Evolutionary conservation across 1,139 yeast genomes (phyloP), one percentile per base, ranked within the genome.

Genomic region (Blastobotrys raffinosifermentans): DNA sequence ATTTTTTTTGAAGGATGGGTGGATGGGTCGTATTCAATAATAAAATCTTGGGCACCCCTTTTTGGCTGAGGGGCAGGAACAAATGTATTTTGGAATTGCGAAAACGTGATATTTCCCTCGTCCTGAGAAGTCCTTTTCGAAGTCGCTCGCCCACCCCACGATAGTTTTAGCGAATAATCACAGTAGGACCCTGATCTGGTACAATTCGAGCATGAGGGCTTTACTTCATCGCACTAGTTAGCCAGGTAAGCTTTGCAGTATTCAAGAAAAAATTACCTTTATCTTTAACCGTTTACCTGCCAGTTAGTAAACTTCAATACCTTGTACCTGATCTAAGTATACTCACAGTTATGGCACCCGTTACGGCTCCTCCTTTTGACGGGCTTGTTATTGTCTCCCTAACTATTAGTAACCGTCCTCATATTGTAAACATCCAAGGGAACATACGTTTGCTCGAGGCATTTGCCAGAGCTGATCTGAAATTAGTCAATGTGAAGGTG

Each of bases 121-220:
- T 19, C 11, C 4, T 22, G 13, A 6, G 11, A 22, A n/a, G 10
- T 11, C 11, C 10, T 22, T 4, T 11, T 22, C 25, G 25, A 22
- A 13, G 67, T 76, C 0, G 85, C 86, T 35, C 89, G 58, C 0
- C 91, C 91, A 16, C 89, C 91, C 94, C 94, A 83, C 0, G 77
- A 73, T 29, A 83, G 63, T 46, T 70, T 75, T 18, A 81, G 51
- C 3, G 80, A 66, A 51, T 83, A 83, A 50, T 81, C 89, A 58
- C 94, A 83, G 1, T 55, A 46, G 8, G 63, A 47, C n/a, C 62
- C 58, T 2, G 72, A 62, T 44, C 72, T 76, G 3, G 57, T 35
- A 54, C 94, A 84, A 43, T 72, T 67, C 1, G 71, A 55, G 50
- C 94, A 84, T 0, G 51, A 42, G 0, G 94, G 94, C 49, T 78